Evolutionary conservation across 495 filamentous ascomycete genomes (phyloP).

Genomic region (Talaromyces liani): DNA sequence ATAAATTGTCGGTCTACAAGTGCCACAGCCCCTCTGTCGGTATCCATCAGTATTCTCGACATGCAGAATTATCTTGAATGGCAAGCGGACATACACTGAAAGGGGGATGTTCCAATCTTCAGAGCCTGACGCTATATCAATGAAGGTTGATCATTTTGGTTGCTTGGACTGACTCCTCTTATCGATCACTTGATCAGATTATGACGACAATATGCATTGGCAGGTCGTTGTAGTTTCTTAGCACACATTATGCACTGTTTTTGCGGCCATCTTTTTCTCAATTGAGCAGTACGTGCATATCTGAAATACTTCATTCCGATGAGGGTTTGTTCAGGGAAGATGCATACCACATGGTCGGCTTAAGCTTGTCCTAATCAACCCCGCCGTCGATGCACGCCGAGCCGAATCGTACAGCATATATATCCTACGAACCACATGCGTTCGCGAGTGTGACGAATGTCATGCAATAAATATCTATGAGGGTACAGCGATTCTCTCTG

Average conservation of each 20-base stretch:
- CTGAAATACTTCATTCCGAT: neutral
- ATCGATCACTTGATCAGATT: neutral
- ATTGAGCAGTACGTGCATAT: neutral
- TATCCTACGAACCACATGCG: no score
- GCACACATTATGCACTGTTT: neutral
- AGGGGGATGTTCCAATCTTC: neutral
- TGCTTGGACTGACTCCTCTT: neutral
- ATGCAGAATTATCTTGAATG: neutral
- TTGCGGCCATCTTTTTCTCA: neutral
- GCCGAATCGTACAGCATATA: no score
- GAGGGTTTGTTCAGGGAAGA: neutral
- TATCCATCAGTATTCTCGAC: neutral
- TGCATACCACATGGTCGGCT: neutral
- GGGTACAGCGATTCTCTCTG: no score
- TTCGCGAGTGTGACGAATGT: no score
- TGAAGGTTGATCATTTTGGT: neutral
- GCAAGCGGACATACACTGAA: neutral
- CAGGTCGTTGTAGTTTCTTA: neutral
- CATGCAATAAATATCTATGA: no score
- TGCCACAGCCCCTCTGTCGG: neutral
- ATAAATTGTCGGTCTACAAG: neutral
- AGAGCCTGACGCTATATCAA: neutral
- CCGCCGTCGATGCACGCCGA: neutral
- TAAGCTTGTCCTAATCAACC: neutral
- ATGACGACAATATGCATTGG: slow-evolving; percentile 1